Percentiles rank a stretch among this genome's conserved stretches.
phyloP scores from a whole-genome alignment of 2,329 filamentous ascomycete genomes.

The Penicillium sp. region DNA sequence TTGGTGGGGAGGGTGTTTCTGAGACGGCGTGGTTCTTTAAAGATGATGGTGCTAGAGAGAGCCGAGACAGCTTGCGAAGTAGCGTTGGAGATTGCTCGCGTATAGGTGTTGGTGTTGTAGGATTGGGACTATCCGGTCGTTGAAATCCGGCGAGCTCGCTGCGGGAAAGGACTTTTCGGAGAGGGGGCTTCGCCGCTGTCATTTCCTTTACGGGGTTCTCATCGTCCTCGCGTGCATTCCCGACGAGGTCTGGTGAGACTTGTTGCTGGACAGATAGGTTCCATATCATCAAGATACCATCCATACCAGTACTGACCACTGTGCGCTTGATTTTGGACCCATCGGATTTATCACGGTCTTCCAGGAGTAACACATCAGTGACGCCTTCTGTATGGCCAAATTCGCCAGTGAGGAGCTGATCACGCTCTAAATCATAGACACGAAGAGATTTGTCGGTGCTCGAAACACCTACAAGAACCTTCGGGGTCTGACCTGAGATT shows the following conservation, averaged over 20 bases:
- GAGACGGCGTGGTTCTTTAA: constrained; percentile 32
- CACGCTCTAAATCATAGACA: constrained; percentile 76
- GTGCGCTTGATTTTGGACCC: constrained; percentile 46
- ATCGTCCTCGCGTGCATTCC: constrained; percentile 37
- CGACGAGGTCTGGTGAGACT: constrained; percentile 29
- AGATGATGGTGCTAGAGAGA: constrained; percentile 43
- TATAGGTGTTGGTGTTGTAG: constrained; percentile 43
- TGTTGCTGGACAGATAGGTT: constrained; percentile 38
- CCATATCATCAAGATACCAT: constrained; percentile 84
- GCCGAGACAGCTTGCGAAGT: constrained; percentile 55
- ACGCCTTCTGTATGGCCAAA: constrained; percentile 96
- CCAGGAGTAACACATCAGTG: constrained; percentile 73
- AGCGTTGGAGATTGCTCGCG: constrained; percentile 50
- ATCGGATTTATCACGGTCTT: constrained; percentile 37
- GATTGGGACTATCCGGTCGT: constrained; percentile 46
- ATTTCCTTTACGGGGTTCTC: constrained; percentile 46
- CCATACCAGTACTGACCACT: constrained; percentile 71
- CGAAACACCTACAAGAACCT: constrained; percentile 79
- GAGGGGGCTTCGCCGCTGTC: constrained; percentile 63
- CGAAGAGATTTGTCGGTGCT: constrained; percentile 95
- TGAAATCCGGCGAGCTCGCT: constrained; percentile 80
- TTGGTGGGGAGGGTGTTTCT: constrained; percentile 32
- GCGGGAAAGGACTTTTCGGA: constrained; percentile 82
- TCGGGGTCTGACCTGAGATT: constrained; percentile 54
- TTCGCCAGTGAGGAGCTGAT: constrained; percentile 77